phyloP scores from a whole-genome alignment of 2,329 filamentous ascomycete species.

The Penicillium palitans region DNA sequence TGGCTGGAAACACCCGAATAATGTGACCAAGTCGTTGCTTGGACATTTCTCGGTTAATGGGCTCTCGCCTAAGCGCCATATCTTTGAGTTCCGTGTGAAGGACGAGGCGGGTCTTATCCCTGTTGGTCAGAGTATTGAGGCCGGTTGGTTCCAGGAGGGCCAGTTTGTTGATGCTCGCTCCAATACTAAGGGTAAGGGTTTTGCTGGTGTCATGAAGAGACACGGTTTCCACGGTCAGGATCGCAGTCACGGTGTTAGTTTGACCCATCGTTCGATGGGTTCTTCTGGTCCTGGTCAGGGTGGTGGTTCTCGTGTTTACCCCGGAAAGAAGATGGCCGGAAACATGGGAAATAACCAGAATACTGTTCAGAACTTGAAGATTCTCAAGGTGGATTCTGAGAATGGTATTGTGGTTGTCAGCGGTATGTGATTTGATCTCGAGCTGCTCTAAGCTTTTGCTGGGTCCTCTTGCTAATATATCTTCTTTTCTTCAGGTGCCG shows the following conservation, averaged over 20 bases:
- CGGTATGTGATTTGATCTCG: conserved; percentile 52
- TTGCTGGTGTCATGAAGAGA: conserved; percentile 96
- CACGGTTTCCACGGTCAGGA: conserved; percentile 87
- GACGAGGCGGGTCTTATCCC: conserved; percentile 69
- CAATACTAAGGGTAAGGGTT: conserved; percentile 83
- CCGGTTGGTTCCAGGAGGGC: conserved; percentile 88
- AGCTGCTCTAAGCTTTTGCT: background rate
- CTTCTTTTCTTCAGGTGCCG: conserved; percentile 52
- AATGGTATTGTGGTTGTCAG: conserved; percentile 86
- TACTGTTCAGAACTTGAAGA: conserved; percentile 87
- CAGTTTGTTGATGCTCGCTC: conserved; percentile 86
- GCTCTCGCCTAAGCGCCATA: conserved; percentile 77
- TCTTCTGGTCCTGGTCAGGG: conserved; percentile 87
- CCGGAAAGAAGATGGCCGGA: conserved; percentile 97
- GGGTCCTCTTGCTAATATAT: conserved; percentile 8
- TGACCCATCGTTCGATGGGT: conserved; percentile 90
- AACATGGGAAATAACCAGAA: conserved; percentile 88
- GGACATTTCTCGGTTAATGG: conserved; percentile 84
- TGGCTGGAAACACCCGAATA: conserved; percentile 70
- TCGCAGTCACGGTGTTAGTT: conserved; percentile 91
- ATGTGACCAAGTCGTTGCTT: conserved; percentile 77
- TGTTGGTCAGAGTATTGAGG: conserved; percentile 72
- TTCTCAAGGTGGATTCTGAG: conserved; percentile 82
- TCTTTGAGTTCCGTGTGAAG: conserved; percentile 85
- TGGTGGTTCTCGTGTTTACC: conserved; percentile 84